Evolutionary conservation across 257 asterid genomes (phyloP).

Genomic region (Primulina eburnea): DNA sequence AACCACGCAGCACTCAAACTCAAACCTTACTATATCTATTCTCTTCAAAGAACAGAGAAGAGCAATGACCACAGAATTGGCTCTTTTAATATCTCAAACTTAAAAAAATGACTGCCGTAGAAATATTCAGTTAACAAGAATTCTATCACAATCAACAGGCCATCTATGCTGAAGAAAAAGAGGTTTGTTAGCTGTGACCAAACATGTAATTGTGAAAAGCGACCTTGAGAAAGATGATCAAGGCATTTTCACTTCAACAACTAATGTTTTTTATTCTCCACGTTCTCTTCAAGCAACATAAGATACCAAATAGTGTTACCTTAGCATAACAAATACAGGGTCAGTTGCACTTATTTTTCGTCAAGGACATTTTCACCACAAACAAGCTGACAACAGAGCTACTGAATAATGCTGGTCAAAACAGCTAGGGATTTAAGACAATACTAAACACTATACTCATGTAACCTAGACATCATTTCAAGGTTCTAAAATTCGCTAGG

Average conservation of each 20-base stretch:
- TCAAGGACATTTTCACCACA: neutral
- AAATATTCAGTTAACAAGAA: neutral
- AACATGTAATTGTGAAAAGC: neutral
- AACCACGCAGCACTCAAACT: neutral
- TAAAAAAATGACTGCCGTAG: neutral
- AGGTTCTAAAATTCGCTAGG: neutral
- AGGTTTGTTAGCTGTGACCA: neutral
- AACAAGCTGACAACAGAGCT: conserved; percentile 10
- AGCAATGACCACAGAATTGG: no score
- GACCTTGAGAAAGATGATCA: neutral
- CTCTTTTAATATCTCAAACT: neutral
- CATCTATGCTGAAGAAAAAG: neutral
- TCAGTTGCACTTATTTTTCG: neutral
- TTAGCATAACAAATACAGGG: neutral
- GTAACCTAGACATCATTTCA: conserved; percentile 4
- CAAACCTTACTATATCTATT: neutral
- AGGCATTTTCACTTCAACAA: neutral
- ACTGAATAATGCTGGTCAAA: neutral
- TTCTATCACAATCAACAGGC: neutral
- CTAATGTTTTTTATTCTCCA: neutral
- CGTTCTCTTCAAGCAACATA: neutral
- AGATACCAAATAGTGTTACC: neutral
- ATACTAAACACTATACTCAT: conserved; percentile 11
- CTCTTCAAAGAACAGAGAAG: neutral
- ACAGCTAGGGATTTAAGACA: conserved; percentile 4